phyloP scores from a whole-genome alignment of 176 grass and related monocot species.

The Paspalum vaginatum region DNA sequence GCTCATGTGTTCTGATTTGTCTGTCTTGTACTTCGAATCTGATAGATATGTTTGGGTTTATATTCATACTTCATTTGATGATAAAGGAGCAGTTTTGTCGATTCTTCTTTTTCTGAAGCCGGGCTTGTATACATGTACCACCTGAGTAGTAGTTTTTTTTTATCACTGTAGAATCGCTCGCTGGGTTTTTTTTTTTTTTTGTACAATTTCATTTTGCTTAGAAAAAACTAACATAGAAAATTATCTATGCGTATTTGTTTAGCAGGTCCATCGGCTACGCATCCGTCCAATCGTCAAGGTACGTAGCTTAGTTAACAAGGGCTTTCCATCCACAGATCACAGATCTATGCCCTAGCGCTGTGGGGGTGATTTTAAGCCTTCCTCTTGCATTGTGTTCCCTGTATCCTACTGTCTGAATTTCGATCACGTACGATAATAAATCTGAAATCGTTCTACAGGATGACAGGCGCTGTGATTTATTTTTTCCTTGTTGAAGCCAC shows the following conservation, averaged over 20 bases:
- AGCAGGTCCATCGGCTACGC: too few relatives aligned
- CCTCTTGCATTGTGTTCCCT: not conserved
- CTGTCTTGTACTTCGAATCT: not conserved
- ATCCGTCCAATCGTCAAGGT: too few relatives aligned
- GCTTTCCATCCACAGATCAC: not conserved
- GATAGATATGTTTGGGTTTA: not conserved
- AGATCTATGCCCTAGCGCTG: not conserved
- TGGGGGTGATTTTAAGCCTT: not conserved
- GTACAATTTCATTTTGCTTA: too few relatives aligned
- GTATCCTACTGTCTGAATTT: not conserved
- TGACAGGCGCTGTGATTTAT: not conserved
- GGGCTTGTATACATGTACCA: too few relatives aligned
- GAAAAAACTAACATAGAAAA: too few relatives aligned
- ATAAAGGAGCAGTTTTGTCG: too few relatives aligned
- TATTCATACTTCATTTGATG: not conserved
- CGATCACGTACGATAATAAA: not conserved
- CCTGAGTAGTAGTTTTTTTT: too few relatives aligned
- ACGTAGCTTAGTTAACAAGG: too few relatives aligned
- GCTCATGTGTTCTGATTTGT: not conserved
- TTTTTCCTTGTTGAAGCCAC: not conserved
- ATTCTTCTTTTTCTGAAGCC: too few relatives aligned
- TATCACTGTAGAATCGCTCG: too few relatives aligned
- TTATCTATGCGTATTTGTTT: too few relatives aligned
- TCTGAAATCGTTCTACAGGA: not conserved
- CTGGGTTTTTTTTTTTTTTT: too few relatives aligned